These are phyloP conservation scores for Eutypella sp. DNA, from an alignment of 2,329 filamentous ascomycete genomes.

Conservation along the genomic window DNA sequence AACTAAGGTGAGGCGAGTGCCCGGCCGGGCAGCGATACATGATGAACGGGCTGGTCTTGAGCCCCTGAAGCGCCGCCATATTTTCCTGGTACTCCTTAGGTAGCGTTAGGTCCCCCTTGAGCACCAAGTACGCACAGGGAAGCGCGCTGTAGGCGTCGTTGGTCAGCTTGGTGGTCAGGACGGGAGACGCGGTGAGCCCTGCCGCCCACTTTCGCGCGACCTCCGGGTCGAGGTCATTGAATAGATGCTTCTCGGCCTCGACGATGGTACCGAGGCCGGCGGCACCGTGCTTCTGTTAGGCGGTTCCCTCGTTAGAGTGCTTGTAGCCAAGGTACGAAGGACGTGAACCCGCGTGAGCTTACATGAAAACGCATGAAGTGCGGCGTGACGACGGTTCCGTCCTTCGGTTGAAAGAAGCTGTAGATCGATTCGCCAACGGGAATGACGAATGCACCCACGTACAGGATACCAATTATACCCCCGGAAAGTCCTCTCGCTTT, in stretches of 20 bases:
- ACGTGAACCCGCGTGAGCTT: conserved; percentile 1
- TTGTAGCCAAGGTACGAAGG: background rate
- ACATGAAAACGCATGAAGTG: conserved; percentile 26
- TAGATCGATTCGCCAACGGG: conserved; percentile 25
- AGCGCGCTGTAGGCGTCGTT: conserved; percentile 26
- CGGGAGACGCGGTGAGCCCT: conserved; percentile 20
- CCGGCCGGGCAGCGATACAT: conserved; percentile 21
- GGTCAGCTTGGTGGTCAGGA: conserved; percentile 22
- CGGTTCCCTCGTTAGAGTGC: background rate
- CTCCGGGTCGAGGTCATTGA: conserved; percentile 21
- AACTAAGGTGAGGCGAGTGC: conserved; percentile 29
- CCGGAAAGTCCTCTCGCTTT: conserved; percentile 11
- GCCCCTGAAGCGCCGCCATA: conserved; percentile 22
- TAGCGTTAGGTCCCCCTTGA: conserved; percentile 24
- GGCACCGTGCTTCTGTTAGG: conserved; percentile 9
- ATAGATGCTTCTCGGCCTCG: conserved; percentile 21
- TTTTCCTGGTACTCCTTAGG: conserved; percentile 26
- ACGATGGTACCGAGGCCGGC: conserved; percentile 19
- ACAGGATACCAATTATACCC: conserved; percentile 25
- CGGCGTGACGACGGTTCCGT: conserved; percentile 14
- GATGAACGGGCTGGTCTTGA: conserved; percentile 20
- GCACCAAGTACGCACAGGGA: conserved; percentile 28
- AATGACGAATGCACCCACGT: conserved; percentile 24
- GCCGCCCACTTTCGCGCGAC: conserved; percentile 19
- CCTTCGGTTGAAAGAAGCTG: conserved; percentile 26